Conservation (phyloP, 2,329 filamentous ascomycete genomes). For the Annulohypoxylon truncatum region DNA sequence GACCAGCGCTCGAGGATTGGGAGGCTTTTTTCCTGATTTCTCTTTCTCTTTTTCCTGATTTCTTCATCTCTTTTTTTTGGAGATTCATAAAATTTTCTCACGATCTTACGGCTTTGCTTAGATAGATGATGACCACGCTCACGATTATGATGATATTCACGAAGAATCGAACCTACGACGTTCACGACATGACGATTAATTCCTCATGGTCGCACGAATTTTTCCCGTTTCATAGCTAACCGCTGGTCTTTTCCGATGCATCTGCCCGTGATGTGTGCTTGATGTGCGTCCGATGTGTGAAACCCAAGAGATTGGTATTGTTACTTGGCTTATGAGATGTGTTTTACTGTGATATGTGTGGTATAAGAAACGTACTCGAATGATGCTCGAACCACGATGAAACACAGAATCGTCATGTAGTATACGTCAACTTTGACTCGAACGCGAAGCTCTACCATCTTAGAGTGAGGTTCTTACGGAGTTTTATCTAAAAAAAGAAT, state of each 20-base stretch:
- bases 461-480: constrained; percentile 1
- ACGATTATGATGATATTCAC: constrained; percentile 44
- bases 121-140: constrained; percentile 47
- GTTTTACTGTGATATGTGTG: not conserved
- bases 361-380: not conserved
- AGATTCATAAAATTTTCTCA: constrained; percentile 42
- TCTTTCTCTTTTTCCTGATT: constrained; percentile 15
- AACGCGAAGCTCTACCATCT: constrained; percentile 4
- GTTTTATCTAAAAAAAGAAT: constrained; percentile 38
- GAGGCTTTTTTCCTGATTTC: constrained; percentile 18
- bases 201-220: constrained; percentile 25
- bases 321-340: not conserved
- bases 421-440: not conserved
- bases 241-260: constrained; percentile 8
- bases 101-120: constrained; percentile 43
- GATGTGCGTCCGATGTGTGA: not conserved
- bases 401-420: not conserved
- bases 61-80: constrained; percentile 19
- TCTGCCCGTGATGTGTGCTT: constrained; percentile 16
- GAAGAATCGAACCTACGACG: constrained; percentile 42
- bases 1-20: constrained; percentile 17
- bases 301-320: not conserved
- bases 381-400: not conserved
- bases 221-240: not conserved
- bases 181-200: constrained; percentile 34